Evolutionary conservation across 345 rosid genomes (phyloP).

Genomic region (Excoecaria agallocha): DNA sequence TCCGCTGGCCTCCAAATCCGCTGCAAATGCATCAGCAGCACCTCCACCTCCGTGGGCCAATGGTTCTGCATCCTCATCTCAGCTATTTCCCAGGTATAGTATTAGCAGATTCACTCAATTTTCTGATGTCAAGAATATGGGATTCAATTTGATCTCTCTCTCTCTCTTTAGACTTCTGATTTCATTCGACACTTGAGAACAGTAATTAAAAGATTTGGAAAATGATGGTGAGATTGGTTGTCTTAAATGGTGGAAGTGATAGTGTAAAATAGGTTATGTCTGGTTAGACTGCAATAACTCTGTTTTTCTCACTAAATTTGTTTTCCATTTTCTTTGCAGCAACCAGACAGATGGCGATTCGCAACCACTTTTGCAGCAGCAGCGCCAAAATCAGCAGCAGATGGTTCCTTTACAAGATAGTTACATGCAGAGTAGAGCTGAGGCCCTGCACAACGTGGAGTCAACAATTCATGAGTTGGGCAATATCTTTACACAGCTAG

Average conservation of each 20-base stretch:
- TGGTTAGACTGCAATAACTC: too few species aligned
- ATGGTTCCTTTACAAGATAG: slow-evolving; percentile 71
- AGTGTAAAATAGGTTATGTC: neutral
- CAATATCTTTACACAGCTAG: slow-evolving; percentile 72
- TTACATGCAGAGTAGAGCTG: slow-evolving; percentile 83
- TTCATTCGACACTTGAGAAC: neutral
- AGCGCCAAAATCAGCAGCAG: slow-evolving; percentile 55
- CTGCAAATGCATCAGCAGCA: slow-evolving; percentile 44
- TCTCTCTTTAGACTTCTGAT: neutral
- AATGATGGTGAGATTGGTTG: neutral
- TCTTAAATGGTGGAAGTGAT: neutral
- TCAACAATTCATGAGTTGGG: slow-evolving; percentile 81
- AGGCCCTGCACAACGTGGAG: slow-evolving; percentile 77
- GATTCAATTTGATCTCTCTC: neutral
- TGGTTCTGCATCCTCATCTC: slow-evolving; percentile 51
- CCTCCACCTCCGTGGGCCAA: slow-evolving; percentile 71
- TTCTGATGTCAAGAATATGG: neutral
- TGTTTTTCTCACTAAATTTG: neutral
- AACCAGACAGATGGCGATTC: too few species aligned
- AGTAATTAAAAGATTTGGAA: neutral
- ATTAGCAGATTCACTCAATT: neutral
- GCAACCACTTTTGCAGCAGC: too few species aligned
- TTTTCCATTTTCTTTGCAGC: too few species aligned
- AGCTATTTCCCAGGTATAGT: slow-evolving; percentile 43
- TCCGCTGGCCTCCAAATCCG: slow-evolving; percentile 59